Base-by-base conservation (phyloP, 1,284 basidiomycete genomes). In the Moniliophthora roreri region DNA sequence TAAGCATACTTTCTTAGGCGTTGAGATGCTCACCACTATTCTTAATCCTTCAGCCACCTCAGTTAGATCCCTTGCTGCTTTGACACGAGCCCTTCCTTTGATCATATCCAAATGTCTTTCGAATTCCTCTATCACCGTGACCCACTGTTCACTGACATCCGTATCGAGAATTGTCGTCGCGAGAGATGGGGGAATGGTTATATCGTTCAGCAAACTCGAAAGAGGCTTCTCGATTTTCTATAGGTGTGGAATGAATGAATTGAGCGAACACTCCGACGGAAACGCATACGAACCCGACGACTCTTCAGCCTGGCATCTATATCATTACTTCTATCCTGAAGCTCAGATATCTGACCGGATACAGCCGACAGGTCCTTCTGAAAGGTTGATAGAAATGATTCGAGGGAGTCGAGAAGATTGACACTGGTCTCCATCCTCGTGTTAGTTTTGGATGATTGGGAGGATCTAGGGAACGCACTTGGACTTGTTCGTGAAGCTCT, bases 281-380 rank as follows among this genome's bases (percentile, higher is more conserved):
- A 18, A 39, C n/a, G n/a, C 11, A 20, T 26, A 70, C 84, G 54
- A 62, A 95, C 93, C 69, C 87, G 81, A 52, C 95, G 80, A 45
- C 87, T 90, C 67, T 88, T 91, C 50, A 98, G 77, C 55, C 89
- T 82, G 55, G 82, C 83, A 59, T 98, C 95, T 46, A 99, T 96
- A 45, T 89, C 87, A 59, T 91, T 89, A 64, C 92, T 95, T 36
- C 93, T 82, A 56, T 84, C 81, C 67, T 99, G 96, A 21, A 99
- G 79, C 59, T 96, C 91, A 0, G 92, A 89, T 66, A 99, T 97
- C 66, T 99, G 95, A 0, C 93, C 91, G 2, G 96, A 98, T 4
- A 98, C 95, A 1, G 89, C 86, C 3, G 91, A 90, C 4, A 99
- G 79, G 70, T 99, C 95, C 60, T 82, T 88, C 69, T 98, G 95